Evolutionary conservation across 352 stramenopile species (phyloP).

Genomic region (Phytophthora sp.): DNA sequence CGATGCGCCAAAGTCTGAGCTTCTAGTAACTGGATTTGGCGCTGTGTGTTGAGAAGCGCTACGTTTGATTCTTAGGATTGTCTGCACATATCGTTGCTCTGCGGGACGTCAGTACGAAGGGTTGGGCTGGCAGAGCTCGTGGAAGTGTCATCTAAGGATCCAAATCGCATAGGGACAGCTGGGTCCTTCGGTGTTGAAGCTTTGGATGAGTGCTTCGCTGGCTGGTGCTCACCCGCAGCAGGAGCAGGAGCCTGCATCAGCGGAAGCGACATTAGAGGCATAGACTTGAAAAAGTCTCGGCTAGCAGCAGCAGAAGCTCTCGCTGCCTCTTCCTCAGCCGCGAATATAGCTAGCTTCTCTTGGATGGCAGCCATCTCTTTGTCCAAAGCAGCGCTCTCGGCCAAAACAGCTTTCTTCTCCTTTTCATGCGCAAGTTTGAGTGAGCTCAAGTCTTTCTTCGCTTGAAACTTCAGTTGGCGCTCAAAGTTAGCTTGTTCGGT

Average conservation of each 20-base stretch:
- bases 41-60: conserved; percentile 1
- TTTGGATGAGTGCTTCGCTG: conserved; percentile 14
- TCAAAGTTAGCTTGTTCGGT: conserved; percentile 54
- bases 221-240: conserved; percentile 20
- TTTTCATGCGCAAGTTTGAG: conserved; percentile 57
- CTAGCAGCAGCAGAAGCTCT: conserved; percentile 24
- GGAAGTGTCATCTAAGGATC: conserved; percentile 30
- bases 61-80: conserved; percentile 25
- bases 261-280: conserved; percentile 42
- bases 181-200: conserved; percentile 3
- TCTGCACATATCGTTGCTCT: conserved; percentile 26
- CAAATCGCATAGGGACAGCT: conserved; percentile 14
- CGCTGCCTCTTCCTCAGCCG: conserved; percentile 21
- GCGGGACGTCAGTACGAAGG: conserved; percentile 4
- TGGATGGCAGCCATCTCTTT: conserved; percentile 29
- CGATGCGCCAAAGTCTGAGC: neutral
- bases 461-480: conserved; percentile 59
- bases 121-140: conserved; percentile 31
- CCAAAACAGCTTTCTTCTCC: conserved; percentile 45
- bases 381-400: conserved; percentile 41
- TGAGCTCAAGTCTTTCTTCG: conserved; percentile 52
- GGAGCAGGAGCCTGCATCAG: conserved; percentile 33
- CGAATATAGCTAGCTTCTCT: conserved; percentile 30
- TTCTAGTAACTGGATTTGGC: neutral
- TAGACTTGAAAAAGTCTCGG: conserved; percentile 52